A percentile compares a stretch with the other conserved stretches of the same genome.
Conservation (phyloP, 2,329 filamentous ascomycete genomes). For the Ceratocystis alfenasii region DNA sequence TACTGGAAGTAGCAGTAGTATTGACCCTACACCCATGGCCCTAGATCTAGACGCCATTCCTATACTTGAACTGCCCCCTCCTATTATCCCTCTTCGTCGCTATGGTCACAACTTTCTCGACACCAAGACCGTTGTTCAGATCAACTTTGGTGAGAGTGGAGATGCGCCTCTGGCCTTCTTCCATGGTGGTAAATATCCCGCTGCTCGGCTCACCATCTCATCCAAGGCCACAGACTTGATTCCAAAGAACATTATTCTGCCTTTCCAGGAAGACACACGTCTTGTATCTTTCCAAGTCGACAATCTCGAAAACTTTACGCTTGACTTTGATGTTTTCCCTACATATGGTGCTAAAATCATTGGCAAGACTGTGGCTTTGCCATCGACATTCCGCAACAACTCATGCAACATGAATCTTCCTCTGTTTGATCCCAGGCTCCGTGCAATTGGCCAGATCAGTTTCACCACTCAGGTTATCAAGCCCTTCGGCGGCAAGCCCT, state of each 20-base stretch:
- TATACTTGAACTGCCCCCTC: slow-evolving; percentile 79
- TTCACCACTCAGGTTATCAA: slow-evolving; percentile 96
- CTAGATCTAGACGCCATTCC: slow-evolving; percentile 82
- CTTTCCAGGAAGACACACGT: slow-evolving; percentile 90
- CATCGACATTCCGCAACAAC: slow-evolving; percentile 64
- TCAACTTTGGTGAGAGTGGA: slow-evolving; percentile 62
- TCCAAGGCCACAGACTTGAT: slow-evolving; percentile 94
- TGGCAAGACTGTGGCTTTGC: slow-evolving; percentile 84
- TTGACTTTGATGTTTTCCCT: slow-evolving; percentile 96
- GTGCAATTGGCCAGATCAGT: slow-evolving; percentile 83
- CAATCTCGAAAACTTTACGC: slow-evolving; percentile 78
- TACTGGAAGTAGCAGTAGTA: slow-evolving; percentile 30
- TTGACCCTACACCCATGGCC: slow-evolving; percentile 47
- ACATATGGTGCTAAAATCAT: slow-evolving; percentile 97
- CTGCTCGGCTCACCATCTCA: slow-evolving; percentile 86
- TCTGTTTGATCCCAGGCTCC: slow-evolving; percentile 79
- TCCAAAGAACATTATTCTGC: slow-evolving; percentile 86
- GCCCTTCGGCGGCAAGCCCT: slow-evolving; percentile 78
- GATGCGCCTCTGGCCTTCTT: slow-evolving; percentile 83
- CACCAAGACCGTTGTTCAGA: slow-evolving; percentile 89
- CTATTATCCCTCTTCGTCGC: slow-evolving; percentile 84
- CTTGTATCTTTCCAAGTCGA: slow-evolving; percentile 94
- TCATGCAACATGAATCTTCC: slow-evolving; percentile 67
- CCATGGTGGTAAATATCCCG: slow-evolving; percentile 91
- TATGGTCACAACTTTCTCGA: slow-evolving; percentile 99